Conservation (phyloP, 83 land plant species). For the Larix sibirica region DNA sequence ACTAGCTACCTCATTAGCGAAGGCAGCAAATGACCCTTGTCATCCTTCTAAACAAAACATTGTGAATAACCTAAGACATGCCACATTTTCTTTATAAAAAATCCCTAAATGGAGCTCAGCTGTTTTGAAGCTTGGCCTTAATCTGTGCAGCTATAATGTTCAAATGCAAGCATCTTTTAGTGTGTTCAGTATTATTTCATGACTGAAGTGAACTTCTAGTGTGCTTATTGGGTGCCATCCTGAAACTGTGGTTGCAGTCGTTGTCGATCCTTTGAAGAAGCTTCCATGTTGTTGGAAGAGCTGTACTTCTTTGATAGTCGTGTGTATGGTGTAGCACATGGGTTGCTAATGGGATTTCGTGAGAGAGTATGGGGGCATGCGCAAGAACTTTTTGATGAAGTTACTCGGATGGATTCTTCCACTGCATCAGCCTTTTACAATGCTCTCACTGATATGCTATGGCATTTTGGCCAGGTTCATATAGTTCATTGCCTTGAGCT, state of each 20-base stretch:
- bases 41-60: background rate
- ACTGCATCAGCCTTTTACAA: conserved; percentile 98
- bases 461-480: conserved; percentile 98
- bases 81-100: background rate
- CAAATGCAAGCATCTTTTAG: background rate
- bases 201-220: background rate
- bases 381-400: conserved; percentile 77
- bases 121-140: background rate
- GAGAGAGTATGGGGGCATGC: conserved; percentile 78
- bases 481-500: background rate
- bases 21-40: background rate
- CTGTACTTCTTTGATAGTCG: conserved; percentile 84
- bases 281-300: conserved; percentile 80
- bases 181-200: too few relatives aligned
- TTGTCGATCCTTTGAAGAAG: conserved; percentile 90
- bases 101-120: background rate
- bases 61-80: background rate
- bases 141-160: background rate
- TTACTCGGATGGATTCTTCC: conserved; percentile 81
- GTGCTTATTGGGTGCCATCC: background rate
- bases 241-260: conserved; percentile 58
- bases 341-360: conserved; percentile 80
- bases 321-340: conserved; percentile 97
- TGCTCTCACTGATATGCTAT: conserved; percentile 95
- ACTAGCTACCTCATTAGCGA: background rate